Evolutionary conservation across 164 flowering plant species (phyloP), one percentile per base, ranked within the genome.

Genomic region (Paratinospora sagittata): DNA sequence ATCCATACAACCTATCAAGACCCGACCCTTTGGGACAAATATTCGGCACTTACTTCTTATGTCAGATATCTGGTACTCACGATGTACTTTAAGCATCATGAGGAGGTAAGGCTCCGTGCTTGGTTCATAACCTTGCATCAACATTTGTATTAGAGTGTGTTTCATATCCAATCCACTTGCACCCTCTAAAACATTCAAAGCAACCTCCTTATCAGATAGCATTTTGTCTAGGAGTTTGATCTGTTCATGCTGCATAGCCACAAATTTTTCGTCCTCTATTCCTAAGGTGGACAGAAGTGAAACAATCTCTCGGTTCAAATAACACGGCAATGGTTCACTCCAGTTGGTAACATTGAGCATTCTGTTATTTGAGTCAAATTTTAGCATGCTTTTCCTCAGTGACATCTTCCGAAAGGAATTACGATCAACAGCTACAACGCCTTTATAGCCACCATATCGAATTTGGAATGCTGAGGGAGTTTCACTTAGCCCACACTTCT

Each of bases 371-470:
- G 97, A 96, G n/a, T 89, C 93, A 77, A 91, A 96, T 66, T 96
- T 96, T 27, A 67, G 85, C 99, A 96, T 96, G 72, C 97, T 96
- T 57, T 66, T 72, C 16, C 99, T 88, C 71, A 96, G 73, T 16
- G 97, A 86, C 45, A 96, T 82, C 83, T 96, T 96, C 72, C 84
- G 69, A 78, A 84, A 91, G 77, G 97, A 90, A 71, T 80, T 81
- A 26, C 88, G 89, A 57, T 91, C 98, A 71, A 96, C 88, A 67
- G 92, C 95, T 70, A 96, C 72, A 26, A 96, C 97, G 27, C 99
- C 99, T 79, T 96, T 96, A 74, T 90, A 91, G 64, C 99, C 99
- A 77, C 98, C 99, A 76, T 89, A 96, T 36, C 99, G 86, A 65
- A 96, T 90, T 73, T 96, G 99, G 76, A 93, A 96, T 30, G 98